Evolutionary conservation across 148 eudicot genomes (phyloP).

Genomic region (Amaranthus hypochondriacus): DNA sequence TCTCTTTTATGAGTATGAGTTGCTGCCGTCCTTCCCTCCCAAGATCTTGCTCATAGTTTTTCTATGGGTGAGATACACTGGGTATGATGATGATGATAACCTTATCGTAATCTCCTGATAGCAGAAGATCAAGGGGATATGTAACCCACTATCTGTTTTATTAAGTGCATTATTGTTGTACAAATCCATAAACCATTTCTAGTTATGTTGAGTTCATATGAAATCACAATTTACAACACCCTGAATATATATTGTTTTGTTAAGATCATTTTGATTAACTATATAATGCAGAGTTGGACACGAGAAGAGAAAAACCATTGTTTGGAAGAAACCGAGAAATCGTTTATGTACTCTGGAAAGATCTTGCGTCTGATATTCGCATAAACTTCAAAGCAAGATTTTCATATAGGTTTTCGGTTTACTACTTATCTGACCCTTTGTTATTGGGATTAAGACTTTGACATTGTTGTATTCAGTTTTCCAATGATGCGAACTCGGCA

Average conservation of each 20-base stretch:
- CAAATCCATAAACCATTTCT: not conserved
- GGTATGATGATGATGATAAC: no score
- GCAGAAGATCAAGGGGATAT: not conserved
- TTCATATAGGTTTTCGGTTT: not conserved
- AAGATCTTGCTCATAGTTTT: no score
- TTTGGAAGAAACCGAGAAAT: constrained; percentile 90
- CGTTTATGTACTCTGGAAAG: constrained; percentile 76
- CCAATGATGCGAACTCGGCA: not conserved
- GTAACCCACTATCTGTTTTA: not conserved
- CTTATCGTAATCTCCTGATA: not conserved
- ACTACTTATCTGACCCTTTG: no score
- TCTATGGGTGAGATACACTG: no score
- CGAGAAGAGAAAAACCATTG: constrained; percentile 96
- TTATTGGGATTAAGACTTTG: no score
- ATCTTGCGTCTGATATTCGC: constrained; percentile 75
- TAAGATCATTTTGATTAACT: constrained; percentile 10
- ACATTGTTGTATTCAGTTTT: not conserved
- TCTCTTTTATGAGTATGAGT: no score
- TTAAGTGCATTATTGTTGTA: not conserved
- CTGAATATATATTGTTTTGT: not conserved
- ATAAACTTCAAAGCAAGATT: constrained; percentile 12
- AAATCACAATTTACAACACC: not conserved
- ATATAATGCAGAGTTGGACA: constrained; percentile 60
- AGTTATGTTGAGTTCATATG: not conserved
- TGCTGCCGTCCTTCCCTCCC: no score